Percentiles rank a stretch among this genome's conserved stretches.
These are phyloP conservation scores for Scenedesmus sp. DNA, from an alignment of 163 green algal species.

Conservation along the genomic window DNA sequence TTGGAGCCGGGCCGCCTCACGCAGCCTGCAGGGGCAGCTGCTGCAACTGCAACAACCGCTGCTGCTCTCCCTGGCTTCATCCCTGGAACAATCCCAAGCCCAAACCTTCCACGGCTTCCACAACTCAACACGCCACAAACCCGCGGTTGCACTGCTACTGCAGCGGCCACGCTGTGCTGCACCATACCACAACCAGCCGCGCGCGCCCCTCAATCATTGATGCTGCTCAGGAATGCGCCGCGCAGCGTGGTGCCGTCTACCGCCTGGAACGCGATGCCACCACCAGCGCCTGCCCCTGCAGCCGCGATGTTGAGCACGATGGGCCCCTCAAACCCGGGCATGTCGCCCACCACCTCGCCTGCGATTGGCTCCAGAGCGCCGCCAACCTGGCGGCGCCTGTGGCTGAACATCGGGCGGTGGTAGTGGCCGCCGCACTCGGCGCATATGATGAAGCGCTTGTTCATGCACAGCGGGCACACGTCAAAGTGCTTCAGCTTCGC, in stretches of 20 bases:
- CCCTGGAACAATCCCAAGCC: neutral
- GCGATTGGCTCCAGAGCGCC: constrained; percentile 23
- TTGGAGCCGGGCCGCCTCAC: neutral
- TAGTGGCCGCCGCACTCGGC: constrained; percentile 77
- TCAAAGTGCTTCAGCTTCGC: constrained; percentile 73
- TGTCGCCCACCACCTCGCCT: neutral
- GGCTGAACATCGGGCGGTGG: constrained; percentile 70
- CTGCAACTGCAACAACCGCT: neutral
- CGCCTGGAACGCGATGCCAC: neutral
- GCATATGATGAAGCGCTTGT: constrained; percentile 76
- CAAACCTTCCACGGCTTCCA: neutral
- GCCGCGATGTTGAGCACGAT: constrained; percentile 33
- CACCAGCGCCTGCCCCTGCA: neutral
- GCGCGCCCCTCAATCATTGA: neutral
- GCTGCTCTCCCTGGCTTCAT: neutral
- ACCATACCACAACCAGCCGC: neutral
- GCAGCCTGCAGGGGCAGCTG: neutral
- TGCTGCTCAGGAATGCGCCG: constrained; percentile 24
- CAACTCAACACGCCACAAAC: neutral
- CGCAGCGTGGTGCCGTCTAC: neutral
- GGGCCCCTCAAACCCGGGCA: constrained; percentile 1
- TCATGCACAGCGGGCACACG: constrained; percentile 79
- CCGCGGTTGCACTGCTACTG: neutral
- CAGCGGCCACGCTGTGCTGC: neutral
- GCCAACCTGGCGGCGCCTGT: constrained; percentile 48